phyloP scores from a whole-genome alignment of 441 rosid genomes.

The Populus trichocarpa region DNA sequence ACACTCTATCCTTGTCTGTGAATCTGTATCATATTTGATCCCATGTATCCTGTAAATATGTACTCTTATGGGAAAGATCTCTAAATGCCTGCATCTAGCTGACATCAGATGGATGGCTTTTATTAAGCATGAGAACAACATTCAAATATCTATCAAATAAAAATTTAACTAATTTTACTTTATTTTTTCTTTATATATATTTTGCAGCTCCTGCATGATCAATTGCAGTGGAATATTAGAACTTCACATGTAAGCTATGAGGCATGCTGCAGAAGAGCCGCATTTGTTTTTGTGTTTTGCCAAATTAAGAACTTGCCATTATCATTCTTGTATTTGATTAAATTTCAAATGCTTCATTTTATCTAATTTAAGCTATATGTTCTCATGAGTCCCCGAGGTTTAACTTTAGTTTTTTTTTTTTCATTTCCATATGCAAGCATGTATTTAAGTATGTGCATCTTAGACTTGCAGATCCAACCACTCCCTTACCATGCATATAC shows the following conservation, averaged over 20 bases:
- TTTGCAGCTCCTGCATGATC: slow-evolving; percentile 75
- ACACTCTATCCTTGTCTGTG: neutral
- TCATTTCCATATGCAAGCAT: neutral
- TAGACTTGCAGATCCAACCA: slow-evolving; percentile 2
- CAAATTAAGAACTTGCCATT: too few relatives aligned
- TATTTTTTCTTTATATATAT: slow-evolving; percentile 16
- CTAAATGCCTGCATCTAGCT: too few relatives aligned
- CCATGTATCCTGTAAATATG: too few relatives aligned
- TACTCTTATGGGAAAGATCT: too few relatives aligned
- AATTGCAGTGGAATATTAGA: slow-evolving; percentile 81
- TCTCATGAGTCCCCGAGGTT: neutral
- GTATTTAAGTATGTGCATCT: neutral
- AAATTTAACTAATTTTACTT: too few relatives aligned
- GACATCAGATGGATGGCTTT: too few relatives aligned
- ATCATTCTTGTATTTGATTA: neutral
- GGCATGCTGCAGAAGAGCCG: too few relatives aligned
- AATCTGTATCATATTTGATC: neutral
- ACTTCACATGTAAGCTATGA: slow-evolving; percentile 65
- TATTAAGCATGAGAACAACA: too few relatives aligned
- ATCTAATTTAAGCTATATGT: neutral
- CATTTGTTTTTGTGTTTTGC: too few relatives aligned
- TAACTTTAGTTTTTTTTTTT: neutral
- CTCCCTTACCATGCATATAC: neutral
- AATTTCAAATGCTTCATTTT: neutral
- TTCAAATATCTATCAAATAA: too few relatives aligned